Evolutionary conservation across 441 rosid species (phyloP).

Genomic region (Metrosideros polymorpha): DNA sequence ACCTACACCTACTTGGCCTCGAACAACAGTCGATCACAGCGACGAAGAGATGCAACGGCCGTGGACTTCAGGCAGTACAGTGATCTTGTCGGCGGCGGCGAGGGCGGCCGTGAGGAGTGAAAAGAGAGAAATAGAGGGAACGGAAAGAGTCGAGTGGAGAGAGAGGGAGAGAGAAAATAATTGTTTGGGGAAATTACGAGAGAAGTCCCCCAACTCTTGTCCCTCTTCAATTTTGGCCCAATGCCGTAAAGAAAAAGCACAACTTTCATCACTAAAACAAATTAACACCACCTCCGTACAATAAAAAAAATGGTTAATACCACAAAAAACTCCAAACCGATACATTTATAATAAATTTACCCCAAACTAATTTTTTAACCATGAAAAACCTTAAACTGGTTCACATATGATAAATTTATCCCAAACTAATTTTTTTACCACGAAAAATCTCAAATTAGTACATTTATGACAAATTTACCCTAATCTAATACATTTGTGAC

Average conservation of each 20-base stretch:
- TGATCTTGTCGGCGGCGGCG: background rate
- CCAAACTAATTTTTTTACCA: too few species aligned
- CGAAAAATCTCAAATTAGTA: too few species aligned
- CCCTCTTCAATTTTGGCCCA: background rate
- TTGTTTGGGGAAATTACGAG: background rate
- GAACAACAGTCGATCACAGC: background rate
- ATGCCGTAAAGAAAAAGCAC: background rate
- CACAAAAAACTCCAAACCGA: too few species aligned
- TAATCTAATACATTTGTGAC: too few species aligned
- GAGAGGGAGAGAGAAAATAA: background rate
- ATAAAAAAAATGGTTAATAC: too few species aligned
- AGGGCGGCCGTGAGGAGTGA: background rate
- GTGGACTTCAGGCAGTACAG: background rate
- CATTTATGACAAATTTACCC: too few species aligned
- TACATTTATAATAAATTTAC: too few species aligned
- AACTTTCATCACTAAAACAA: background rate
- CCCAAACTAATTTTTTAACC: too few species aligned
- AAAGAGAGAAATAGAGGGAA: background rate
- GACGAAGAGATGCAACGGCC: background rate
- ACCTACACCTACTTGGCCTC: background rate
- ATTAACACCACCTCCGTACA: background rate
- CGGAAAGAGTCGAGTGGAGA: background rate
- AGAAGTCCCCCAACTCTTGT: background rate
- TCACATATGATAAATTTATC: too few species aligned
- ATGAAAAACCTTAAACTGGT: too few species aligned